Evolutionary conservation across 768 basidiomycete species (phyloP).

Genomic region (Mycena chlorophos): DNA sequence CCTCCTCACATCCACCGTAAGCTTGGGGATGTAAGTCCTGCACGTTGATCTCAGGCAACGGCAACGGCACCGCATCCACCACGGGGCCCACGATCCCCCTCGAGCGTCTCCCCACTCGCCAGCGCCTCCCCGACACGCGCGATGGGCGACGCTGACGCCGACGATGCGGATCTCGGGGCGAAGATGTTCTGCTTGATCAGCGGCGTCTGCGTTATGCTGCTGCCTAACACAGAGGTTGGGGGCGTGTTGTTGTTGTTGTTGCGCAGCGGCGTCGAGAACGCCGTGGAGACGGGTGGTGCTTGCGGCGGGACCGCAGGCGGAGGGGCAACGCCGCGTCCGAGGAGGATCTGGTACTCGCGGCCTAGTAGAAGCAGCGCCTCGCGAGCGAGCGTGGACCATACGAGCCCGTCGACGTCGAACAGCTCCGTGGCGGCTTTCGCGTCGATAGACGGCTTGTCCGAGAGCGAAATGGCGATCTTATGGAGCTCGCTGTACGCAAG

Average conservation of each 20-base stretch:
- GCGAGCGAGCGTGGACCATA: slow-evolving; percentile 64
- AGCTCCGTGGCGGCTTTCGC: slow-evolving; percentile 30
- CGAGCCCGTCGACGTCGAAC: slow-evolving; percentile 29
- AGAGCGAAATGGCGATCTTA: slow-evolving; percentile 41
- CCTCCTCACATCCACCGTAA: slow-evolving; percentile 24
- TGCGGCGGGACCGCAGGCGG: slow-evolving; percentile 25
- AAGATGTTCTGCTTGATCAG: slow-evolving; percentile 35
- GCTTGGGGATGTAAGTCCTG: background rate
- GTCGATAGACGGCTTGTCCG: slow-evolving; percentile 32
- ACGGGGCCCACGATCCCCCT: slow-evolving; percentile 51
- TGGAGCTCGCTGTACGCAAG: slow-evolving; percentile 68
- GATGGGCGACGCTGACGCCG: slow-evolving; percentile 48
- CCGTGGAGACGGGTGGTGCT: background rate
- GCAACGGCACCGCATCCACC: slow-evolving; percentile 41
- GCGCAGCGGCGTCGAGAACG: background rate
- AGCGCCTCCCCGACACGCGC: slow-evolving; percentile 55
- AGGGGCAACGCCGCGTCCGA: slow-evolving; percentile 53
- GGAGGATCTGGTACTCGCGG: slow-evolving; percentile 65
- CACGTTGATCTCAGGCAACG: slow-evolving; percentile 26
- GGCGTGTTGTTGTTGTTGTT: background rate
- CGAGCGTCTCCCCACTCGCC: slow-evolving; percentile 59
- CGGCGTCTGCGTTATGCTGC: slow-evolving; percentile 31
- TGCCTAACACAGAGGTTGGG: slow-evolving; percentile 11
- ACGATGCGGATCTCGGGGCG: slow-evolving; percentile 41
- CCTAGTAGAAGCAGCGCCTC: slow-evolving; percentile 64